Evolutionary conservation across 177 flowering plant genomes (phyloP).

Genomic region (Telopea speciosissima): DNA sequence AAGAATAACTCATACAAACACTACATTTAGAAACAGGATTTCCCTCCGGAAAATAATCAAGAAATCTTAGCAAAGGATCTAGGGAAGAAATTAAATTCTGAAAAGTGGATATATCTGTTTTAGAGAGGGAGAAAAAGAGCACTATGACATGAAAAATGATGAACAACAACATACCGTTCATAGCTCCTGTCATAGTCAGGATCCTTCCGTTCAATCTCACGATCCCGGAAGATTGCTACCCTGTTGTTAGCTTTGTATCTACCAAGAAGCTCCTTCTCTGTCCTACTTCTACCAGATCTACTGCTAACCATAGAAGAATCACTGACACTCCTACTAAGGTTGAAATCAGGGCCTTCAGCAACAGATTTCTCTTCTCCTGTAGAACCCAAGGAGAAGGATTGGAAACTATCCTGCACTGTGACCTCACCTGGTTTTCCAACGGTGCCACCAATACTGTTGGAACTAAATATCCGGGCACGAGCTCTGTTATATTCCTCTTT

Average conservation of each 20-base stretch:
- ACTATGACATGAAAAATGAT: not conserved
- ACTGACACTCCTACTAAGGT: conserved; percentile 37
- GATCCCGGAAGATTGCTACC: conserved; percentile 96
- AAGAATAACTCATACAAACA: too few species aligned
- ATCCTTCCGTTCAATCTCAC: conserved; percentile 85
- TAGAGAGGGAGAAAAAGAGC: not conserved
- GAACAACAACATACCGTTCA: conserved; percentile 51
- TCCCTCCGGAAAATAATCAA: not conserved
- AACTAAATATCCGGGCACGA: conserved; percentile 85
- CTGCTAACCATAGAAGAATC: conserved; percentile 54
- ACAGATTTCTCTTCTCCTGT: conserved; percentile 50
- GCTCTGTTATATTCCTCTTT: conserved; percentile 96
- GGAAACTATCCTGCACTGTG: conserved; percentile 37
- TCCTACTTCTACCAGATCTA: conserved; percentile 56
- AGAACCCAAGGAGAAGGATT: conserved; percentile 33
- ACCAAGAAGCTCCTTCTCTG: conserved; percentile 66
- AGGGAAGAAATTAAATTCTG: not conserved
- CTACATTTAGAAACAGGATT: too few species aligned
- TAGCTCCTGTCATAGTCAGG: conserved; percentile 96
- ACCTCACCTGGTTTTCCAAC: conserved; percentile 38
- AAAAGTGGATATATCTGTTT: conserved; percentile 7
- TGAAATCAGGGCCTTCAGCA: conserved; percentile 43
- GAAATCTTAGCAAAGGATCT: not conserved
- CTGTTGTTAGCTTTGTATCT: conserved; percentile 62
- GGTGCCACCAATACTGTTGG: conserved; percentile 33